These are phyloP conservation scores for Tuber borchii DNA, from an alignment of 495 filamentous ascomycete species.

Conservation along the genomic window DNA sequence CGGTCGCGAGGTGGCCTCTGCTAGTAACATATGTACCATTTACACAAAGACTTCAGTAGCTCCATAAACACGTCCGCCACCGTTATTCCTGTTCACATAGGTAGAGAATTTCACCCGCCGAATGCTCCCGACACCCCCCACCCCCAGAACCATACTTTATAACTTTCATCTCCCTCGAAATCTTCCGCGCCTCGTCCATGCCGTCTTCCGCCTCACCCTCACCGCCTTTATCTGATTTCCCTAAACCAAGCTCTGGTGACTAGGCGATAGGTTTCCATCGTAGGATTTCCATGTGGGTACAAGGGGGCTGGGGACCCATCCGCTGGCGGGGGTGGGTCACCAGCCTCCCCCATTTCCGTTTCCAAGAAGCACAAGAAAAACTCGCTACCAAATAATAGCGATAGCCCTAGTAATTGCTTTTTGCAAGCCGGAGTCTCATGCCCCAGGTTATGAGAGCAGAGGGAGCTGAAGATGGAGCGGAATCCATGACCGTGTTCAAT, in stretches of 20 bases:
- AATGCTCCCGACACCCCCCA: constrained; percentile 11
- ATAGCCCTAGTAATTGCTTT: not conserved
- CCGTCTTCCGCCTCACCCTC: not conserved
- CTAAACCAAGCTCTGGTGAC: not conserved
- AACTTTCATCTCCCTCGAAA: constrained; percentile 29
- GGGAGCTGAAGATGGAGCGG: not conserved
- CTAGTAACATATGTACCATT: no score
- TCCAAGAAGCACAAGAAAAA: not conserved
- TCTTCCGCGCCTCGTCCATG: constrained; percentile 22
- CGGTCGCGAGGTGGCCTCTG: no score
- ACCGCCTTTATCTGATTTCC: not conserved
- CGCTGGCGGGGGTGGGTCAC: not conserved
- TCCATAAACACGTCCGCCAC: no score
- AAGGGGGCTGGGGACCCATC: not conserved
- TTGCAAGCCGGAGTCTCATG: not conserved
- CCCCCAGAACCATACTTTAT: constrained; percentile 22
- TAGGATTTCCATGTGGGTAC: not conserved
- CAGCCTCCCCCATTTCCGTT: not conserved
- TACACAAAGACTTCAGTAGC: no score
- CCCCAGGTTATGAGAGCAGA: not conserved
- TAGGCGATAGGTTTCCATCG: not conserved
- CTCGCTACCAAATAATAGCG: not conserved
- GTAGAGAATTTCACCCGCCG: constrained; percentile 13
- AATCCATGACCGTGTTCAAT: not conserved
- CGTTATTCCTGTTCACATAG: no score